Conservation (phyloP, 129 eudicot species). For the Cynara cardunculus region DNA sequence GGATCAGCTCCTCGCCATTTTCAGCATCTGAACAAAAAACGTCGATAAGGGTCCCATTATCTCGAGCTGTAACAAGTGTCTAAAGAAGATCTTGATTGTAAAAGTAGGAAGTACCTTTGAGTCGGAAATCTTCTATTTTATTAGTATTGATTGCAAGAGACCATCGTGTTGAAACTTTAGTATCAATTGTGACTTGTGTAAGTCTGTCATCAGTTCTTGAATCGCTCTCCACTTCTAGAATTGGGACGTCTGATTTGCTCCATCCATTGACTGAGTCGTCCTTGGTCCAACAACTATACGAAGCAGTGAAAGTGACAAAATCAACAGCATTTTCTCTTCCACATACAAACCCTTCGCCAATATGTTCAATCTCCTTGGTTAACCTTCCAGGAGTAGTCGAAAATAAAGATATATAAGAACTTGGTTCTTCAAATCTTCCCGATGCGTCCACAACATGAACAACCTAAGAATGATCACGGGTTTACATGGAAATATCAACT, state of each 20-base stretch:
- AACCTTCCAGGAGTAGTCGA: slow-evolving; percentile 85
- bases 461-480: slow-evolving; percentile 47
- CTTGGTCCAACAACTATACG: slow-evolving; percentile 68
- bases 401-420: slow-evolving; percentile 68
- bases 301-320: slow-evolving; percentile 75
- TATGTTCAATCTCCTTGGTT: slow-evolving; percentile 62
- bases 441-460: slow-evolving; percentile 93
- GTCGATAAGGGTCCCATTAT: background rate
- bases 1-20: slow-evolving; percentile 52
- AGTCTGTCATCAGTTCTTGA: slow-evolving; percentile 43
- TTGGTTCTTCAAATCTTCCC: slow-evolving; percentile 41
- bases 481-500: background rate
- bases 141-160: slow-evolving; percentile 74
- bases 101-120: slow-evolving; percentile 54
- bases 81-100: background rate
- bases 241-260: slow-evolving; percentile 64
- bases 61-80: background rate
- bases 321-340: slow-evolving; percentile 64
- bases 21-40: slow-evolving; percentile 37
- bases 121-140: slow-evolving; percentile 68
- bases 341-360: slow-evolving; percentile 76
- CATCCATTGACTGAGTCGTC: slow-evolving; percentile 51
- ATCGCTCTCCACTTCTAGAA: slow-evolving; percentile 49
- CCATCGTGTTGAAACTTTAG: slow-evolving; percentile 80
- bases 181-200: slow-evolving; percentile 55